Evolutionary conservation across 768 basidiomycete species (phyloP), one percentile per base, ranked within the genome.

Genomic region (Thelephora ganbajun): DNA sequence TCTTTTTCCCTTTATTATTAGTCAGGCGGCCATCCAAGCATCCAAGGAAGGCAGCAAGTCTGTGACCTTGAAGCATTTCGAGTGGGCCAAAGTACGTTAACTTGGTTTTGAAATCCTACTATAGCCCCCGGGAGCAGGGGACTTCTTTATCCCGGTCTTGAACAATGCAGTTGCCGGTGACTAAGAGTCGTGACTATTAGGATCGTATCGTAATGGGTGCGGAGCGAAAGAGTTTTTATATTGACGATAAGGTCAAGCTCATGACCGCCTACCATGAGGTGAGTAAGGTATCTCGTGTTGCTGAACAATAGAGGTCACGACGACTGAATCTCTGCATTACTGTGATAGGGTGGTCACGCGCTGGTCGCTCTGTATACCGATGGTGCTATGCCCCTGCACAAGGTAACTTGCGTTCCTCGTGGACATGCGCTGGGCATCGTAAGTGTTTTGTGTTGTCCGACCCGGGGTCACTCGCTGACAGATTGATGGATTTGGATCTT

Each of bases 231-330:
- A 92, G 85, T 48, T 80, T 83, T 36, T 92, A 80, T 59, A 86
- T 97, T 51, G 83, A 88, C 51, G 80, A 83, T 33, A 84, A 90
- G 63, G 80, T 76, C 33, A 94, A 92, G 62, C 67, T 83, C 48
- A 77, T 87, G 43, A 98, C 94, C 0, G 96, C 96, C 6, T 97
- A 97, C 67, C 94, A 98, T 65, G 96, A 99, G 74, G 84, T 83
- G 47, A 37, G 68, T 56, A 33, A 47, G 47, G 39, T 41, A 2
- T 41, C 16, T 16, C 6, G 39, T 7, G 16, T 14, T 37, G 19
- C 14, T 37, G 3, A n/a, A n/a, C n/a, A n/a, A n/a, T n/a, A 11
- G 9, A 2, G n/a, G 26, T 18, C 45, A 44, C 43, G n/a, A 33
- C 41, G 51, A 45, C 20, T 46, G 30, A 3, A 26, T 19, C 37